Percentiles rank a stretch among this genome's conserved stretches.
These are phyloP conservation scores for Crithidia mellificae DNA, from an alignment of 208 protist genomes.

Conservation along the genomic window DNA sequence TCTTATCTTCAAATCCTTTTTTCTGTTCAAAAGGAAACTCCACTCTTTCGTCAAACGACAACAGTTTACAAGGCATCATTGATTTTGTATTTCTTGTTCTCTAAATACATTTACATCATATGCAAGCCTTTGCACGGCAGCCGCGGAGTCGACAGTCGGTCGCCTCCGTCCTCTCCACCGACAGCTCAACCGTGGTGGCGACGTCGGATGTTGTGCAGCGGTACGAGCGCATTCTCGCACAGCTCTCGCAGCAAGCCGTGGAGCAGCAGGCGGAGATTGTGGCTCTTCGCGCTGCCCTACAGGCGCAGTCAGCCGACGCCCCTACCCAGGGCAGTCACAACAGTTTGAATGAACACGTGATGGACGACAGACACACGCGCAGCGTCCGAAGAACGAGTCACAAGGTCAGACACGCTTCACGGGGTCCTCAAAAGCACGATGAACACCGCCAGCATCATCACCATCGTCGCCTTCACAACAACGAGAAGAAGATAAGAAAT, in stretches of 20 bases:
- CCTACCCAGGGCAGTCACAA: no score
- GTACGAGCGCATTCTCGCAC: constrained; percentile 48
- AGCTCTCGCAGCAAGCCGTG: constrained; percentile 51
- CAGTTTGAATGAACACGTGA: no score
- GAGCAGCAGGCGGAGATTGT: constrained; percentile 61
- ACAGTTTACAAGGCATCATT: no score
- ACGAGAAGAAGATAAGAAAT: not conserved
- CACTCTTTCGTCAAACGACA: no score
- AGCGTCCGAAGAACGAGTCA: no score
- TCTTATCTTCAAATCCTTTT: no score
- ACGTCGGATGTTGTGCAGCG: constrained; percentile 25
- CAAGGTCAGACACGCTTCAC: no score
- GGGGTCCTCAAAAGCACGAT: no score
- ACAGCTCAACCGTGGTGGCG: constrained; percentile 5
- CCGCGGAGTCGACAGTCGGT: not conserved
- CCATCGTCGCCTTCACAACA: not conserved
- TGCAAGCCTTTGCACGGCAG: not conserved
- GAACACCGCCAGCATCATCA: not conserved
- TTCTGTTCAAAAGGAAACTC: no score
- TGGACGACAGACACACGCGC: no score
- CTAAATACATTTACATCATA: no score
- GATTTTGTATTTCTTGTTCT: no score
- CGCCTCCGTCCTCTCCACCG: not conserved
- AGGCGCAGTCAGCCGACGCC: not conserved
- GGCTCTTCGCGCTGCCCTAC: constrained; percentile 28